A percentile compares a stretch with the other conserved stretches of the same genome.
Evolutionary conservation across 2,329 filamentous ascomycete species (phyloP).

Genomic region (Exophiala sp.): DNA sequence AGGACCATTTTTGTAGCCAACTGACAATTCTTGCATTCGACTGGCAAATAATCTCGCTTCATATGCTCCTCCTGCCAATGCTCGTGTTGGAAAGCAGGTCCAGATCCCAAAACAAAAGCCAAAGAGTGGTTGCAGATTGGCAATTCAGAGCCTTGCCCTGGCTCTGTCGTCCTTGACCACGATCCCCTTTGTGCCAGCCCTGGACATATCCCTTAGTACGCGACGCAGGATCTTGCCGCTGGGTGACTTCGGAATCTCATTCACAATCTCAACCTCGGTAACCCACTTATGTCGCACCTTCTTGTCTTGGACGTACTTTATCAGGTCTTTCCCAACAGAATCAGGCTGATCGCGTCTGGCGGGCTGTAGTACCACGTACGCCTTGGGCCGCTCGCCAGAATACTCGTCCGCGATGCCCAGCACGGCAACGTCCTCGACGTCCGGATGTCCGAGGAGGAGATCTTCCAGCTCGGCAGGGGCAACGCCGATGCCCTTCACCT

Average conservation of each 20-base stretch:
- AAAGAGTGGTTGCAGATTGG: too few relatives aligned
- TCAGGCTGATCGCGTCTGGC: constrained; percentile 12
- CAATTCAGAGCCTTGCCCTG: constrained; percentile 19
- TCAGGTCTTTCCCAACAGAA: constrained; percentile 16
- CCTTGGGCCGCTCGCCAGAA: constrained; percentile 35
- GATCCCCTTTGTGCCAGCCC: constrained; percentile 21
- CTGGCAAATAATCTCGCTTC: too few relatives aligned
- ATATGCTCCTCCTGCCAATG: too few relatives aligned
- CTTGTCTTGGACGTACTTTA: constrained; percentile 36
- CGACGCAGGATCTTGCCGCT: constrained; percentile 49
- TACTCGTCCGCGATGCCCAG: constrained; percentile 41
- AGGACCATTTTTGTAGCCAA: too few relatives aligned
- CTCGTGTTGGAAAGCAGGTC: too few relatives aligned
- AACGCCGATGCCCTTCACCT: constrained; percentile 52
- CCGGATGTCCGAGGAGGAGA: constrained; percentile 43
- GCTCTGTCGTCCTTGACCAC: constrained; percentile 23
- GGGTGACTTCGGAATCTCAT: constrained; percentile 49
- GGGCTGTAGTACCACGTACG: constrained; percentile 42
- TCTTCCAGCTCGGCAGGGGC: constrained; percentile 48
- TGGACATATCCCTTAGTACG: constrained; percentile 26
- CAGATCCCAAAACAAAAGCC: too few relatives aligned
- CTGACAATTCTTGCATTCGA: too few relatives aligned
- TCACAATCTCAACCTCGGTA: constrained; percentile 46
- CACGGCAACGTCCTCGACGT: constrained; percentile 46
- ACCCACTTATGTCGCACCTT: constrained; percentile 37